Percentiles rank a stretch among this genome's conserved stretches.
Evolutionary conservation across 441 rosid genomes (phyloP).

Genomic region (Daphne laureola): DNA sequence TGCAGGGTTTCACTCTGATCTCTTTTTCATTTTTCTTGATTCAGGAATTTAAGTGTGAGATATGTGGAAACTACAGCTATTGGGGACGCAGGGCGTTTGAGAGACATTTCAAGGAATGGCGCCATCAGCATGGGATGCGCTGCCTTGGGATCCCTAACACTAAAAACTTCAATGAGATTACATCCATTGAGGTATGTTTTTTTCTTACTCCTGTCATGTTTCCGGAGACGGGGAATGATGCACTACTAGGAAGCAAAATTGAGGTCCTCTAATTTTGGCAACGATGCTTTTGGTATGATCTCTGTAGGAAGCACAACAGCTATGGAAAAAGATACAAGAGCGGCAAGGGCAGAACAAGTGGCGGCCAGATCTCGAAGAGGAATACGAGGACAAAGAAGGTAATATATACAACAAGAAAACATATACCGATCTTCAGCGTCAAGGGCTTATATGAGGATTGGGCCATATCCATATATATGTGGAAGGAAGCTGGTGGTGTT

Average conservation of each 20-base stretch:
- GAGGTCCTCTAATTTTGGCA: not conserved
- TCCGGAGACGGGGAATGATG: not conserved
- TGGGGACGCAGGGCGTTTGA: slow-evolving; percentile 99
- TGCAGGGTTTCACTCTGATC: not conserved
- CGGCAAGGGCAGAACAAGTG: slow-evolving; percentile 89
- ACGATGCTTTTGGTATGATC: not conserved
- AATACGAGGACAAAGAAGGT: slow-evolving; percentile 97
- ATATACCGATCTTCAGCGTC: slow-evolving; percentile 91
- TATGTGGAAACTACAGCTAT: slow-evolving; percentile 91
- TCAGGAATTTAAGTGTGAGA: slow-evolving; percentile 96
- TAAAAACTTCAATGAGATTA: slow-evolving; percentile 96
- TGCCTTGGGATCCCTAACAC: slow-evolving; percentile 98
- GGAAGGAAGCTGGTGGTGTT: not conserved
- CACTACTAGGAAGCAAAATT: not conserved
- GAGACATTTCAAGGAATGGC: slow-evolving; percentile 97
- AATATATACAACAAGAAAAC: slow-evolving; percentile 99
- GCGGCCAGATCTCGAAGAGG: slow-evolving; percentile 99
- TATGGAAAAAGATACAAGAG: slow-evolving; percentile 90
- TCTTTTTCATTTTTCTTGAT: slow-evolving; percentile 5
- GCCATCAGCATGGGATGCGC: slow-evolving; percentile 99
- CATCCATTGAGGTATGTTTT: slow-evolving; percentile 63
- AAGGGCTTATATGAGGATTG: slow-evolving; percentile 63
- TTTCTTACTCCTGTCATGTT: not conserved
- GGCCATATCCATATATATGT: not conserved
- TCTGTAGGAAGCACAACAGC: slow-evolving; percentile 89